Base-by-base conservation (phyloP, 2,329 filamentous ascomycete species). In the Aspergillus spinulosporus region DNA sequence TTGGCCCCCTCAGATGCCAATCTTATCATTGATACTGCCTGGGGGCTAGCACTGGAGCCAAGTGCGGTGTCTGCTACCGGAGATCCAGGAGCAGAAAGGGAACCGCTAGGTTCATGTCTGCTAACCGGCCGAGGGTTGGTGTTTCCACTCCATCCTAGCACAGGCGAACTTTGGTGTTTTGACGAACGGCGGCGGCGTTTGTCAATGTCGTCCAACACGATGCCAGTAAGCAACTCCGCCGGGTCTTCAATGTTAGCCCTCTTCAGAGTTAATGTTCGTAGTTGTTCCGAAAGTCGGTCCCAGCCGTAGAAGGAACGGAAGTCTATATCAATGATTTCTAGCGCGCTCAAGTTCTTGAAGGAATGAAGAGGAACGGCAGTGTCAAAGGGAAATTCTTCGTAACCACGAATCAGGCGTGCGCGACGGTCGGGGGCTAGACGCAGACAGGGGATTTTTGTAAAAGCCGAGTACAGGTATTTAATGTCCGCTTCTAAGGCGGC, bases 381-480 rank as follows among this genome's bases (percentile, higher is more conserved):
- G 74, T 99, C 94, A 73, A 97, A 97, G 2, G 94, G 94, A 64
- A 97, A 99, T 74, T 97, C 93, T 74, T 99, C 94, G 70, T 94
- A 97, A 29, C 93, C 93, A 63, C 88, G 84, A 64, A 99, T 97
- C 59, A 97, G 80, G 52, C 89, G 87, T 48, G 93, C 92, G 64
- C 91, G 89, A 79, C 92, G 92, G 74, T 99, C 94, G n/a, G 92
- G 92, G 29, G 92, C 87, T 54, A 99, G 80, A 62, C 88, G 87
- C 61, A 99, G 80, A 69, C 90, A 96, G 0, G 94, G 94, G 43
- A 99, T 96, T 77, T 97, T 99, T 68, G 94, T 99, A 71, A 97
- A 99, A 56, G 94, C 91, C 42, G 94, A 97, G 77, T 97, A 99
- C 34, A 99, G 81, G 72, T 99, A 97, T 73, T 93, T 97, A 64